These are phyloP conservation scores for Trametes coccinea DNA, from an alignment of 768 basidiomycete genomes.

Conservation along the genomic window DNA sequence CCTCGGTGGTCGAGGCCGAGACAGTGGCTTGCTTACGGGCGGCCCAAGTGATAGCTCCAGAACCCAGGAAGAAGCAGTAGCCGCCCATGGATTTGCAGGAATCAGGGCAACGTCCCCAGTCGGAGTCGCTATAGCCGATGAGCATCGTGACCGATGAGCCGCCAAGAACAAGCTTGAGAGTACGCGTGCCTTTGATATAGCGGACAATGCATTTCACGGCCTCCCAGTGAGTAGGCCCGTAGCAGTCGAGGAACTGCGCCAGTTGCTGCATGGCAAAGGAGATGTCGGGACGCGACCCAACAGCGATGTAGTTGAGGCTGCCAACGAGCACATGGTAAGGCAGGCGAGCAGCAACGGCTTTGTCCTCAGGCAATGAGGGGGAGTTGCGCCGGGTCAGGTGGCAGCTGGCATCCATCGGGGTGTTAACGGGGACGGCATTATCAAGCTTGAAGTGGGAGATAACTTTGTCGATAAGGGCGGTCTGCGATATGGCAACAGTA, in stretches of 20 bases:
- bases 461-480: constrained; percentile 21
- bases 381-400: constrained; percentile 1
- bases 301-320: constrained; percentile 37
- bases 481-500: constrained; percentile 24
- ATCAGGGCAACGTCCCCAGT: background rate
- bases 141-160: background rate
- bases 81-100: constrained; percentile 29
- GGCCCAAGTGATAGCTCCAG: constrained; percentile 42
- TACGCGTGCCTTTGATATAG: constrained; percentile 40
- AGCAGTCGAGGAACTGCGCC: constrained; percentile 37
- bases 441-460: constrained; percentile 17
- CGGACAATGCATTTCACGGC: constrained; percentile 41
- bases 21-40: constrained; percentile 40
- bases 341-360: too few species aligned
- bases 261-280: constrained; percentile 37
- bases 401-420: constrained; percentile 22
- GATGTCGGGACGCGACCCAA: constrained; percentile 42
- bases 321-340: constrained; percentile 26
- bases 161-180: constrained; percentile 12
- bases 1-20: constrained; percentile 42
- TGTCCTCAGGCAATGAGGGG: too few species aligned
- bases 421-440: constrained; percentile 12
- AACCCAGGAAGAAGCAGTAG: constrained; percentile 33
- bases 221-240: constrained; percentile 36
- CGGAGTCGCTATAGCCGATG: constrained; percentile 6